Base-by-base conservation (phyloP, 129 eudicot species). In the Flaveria robusta region DNA sequence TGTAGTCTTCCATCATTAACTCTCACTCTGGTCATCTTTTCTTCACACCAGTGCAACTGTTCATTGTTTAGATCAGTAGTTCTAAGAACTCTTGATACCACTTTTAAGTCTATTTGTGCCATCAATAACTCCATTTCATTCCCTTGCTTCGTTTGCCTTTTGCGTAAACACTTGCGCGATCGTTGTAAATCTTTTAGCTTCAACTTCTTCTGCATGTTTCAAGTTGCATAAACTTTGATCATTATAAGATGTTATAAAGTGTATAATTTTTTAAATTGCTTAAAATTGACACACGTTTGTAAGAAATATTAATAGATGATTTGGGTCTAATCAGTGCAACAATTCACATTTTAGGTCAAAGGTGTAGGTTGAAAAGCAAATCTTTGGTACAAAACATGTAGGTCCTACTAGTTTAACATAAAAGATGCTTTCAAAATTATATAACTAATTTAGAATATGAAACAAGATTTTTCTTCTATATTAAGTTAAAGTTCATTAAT, bases 11-110 rank as follows among this genome's bases (percentile, higher is more conserved):
- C 89, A 78, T 91, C 92, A 74, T 63, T 75, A 22, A 91, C 84
- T 82, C 75, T 89, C 10, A 95, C 86, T 89, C 82, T 87, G 70
- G 81, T 81, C 94, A 95, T 89, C 85, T 95, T 95, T 77, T 86
- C 87, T 84, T 91, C 96, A 87, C 99, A 95, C 99, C 99, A 91
- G 26, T 87, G 96, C 79, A 91, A 66, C 58, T 91, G 97, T 66
- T 95, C 97, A 63, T 88, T 86, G 50, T 83, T 95, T 81, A 95
- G 68, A 23, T 85, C 90, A 42, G 55, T 83, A 92, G 91, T 91
- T 70, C 99, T 88, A 55, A 95, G 60, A 65, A 91, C 99, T 77
- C 99, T 91, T 12, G 97, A 89, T 43, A 91, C 99, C 81, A 95
- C 84, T 89, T 89, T 91, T 42, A 91, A 82, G 90, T 95, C 99